Percentiles rank a stretch among this genome's conserved stretches.
These are phyloP conservation scores for Candida railenensis DNA, from an alignment of 805 yeast genomes.

Conservation along the genomic window DNA sequence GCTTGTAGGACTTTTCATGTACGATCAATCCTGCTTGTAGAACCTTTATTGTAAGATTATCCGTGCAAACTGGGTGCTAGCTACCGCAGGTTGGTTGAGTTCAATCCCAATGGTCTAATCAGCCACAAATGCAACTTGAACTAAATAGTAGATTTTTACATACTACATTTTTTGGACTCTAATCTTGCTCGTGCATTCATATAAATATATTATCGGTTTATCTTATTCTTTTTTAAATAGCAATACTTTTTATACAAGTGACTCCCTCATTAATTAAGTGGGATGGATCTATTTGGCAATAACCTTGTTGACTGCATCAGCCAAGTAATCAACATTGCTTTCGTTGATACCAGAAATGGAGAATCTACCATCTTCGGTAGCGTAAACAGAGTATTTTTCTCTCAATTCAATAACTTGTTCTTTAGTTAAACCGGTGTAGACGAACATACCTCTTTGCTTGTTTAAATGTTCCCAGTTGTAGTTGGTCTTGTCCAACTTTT, in stretches of 20 bases:
- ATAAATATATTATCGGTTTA: too few relatives aligned
- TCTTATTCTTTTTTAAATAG: too few relatives aligned
- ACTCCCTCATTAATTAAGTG: background rate
- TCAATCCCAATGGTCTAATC: too few relatives aligned
- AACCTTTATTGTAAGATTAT: too few relatives aligned
- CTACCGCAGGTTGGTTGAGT: too few relatives aligned
- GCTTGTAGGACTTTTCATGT: too few relatives aligned
- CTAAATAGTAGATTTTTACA: too few relatives aligned
- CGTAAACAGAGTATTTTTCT: constrained; percentile 72
- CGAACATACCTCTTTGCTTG: constrained; percentile 95
- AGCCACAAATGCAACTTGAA: too few relatives aligned
- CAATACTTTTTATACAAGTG: background rate
- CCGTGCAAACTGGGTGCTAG: too few relatives aligned
- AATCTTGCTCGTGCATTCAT: too few relatives aligned
- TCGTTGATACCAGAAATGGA: constrained; percentile 87
- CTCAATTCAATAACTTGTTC: constrained; percentile 73
- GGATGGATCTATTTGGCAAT: constrained; percentile 26
- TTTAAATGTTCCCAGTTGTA: constrained; percentile 84
- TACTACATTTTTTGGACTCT: too few relatives aligned
- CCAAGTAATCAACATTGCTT: constrained; percentile 72
- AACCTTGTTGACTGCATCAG: constrained; percentile 57
- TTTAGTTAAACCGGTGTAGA: constrained; percentile 77
- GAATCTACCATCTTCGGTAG: constrained; percentile 89
- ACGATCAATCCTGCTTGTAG: too few relatives aligned
- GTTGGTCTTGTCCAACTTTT: constrained; percentile 58